Percentiles rank a stretch among this genome's conserved stretches.
phyloP scores from a whole-genome alignment of 768 basidiomycete species.

The Rhizopogon rudus region DNA sequence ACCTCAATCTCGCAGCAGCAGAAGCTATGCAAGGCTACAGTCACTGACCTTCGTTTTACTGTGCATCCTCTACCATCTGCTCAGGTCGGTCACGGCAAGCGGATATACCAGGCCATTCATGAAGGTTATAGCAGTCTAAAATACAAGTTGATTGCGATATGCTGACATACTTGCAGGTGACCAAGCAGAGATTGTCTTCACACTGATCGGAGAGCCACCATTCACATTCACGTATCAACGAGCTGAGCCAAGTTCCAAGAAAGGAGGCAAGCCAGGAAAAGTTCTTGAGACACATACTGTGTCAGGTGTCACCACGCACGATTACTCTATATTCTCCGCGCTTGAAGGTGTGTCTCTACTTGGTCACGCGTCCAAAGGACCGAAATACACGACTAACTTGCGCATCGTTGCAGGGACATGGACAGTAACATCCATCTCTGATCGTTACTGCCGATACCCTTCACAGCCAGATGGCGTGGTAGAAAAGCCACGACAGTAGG shows the following conservation, averaged over 20 bases:
- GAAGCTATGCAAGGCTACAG: conserved; percentile 82
- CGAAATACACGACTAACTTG: conserved; percentile 1
- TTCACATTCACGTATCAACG: conserved; percentile 96
- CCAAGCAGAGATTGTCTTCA: conserved; percentile 91
- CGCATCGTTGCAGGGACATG: conserved; percentile 58
- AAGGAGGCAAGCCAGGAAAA: conserved; percentile 66
- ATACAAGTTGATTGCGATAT: neutral
- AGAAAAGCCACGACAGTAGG: conserved; percentile 29
- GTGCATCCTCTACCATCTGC: conserved; percentile 87
- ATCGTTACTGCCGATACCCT: conserved; percentile 88
- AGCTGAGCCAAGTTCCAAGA: conserved; percentile 62
- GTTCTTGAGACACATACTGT: conserved; percentile 92
- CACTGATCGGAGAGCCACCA: conserved; percentile 85
- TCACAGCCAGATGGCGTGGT: conserved; percentile 46
- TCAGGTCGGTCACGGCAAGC: conserved; percentile 81
- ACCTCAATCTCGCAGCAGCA: conserved; percentile 89
- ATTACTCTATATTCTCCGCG: conserved; percentile 90
- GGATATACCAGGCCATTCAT: conserved; percentile 79
- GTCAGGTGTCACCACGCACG: conserved; percentile 64
- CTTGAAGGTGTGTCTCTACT: conserved; percentile 63
- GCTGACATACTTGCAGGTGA: conserved; percentile 48
- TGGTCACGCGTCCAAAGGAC: neutral
- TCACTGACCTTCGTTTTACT: conserved; percentile 66
- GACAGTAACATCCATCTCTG: conserved; percentile 90
- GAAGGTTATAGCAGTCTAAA: conserved; percentile 51